Conservation (phyloP, 2,329 filamentous ascomycete genomes). For the Rutstroemia sp. region DNA sequence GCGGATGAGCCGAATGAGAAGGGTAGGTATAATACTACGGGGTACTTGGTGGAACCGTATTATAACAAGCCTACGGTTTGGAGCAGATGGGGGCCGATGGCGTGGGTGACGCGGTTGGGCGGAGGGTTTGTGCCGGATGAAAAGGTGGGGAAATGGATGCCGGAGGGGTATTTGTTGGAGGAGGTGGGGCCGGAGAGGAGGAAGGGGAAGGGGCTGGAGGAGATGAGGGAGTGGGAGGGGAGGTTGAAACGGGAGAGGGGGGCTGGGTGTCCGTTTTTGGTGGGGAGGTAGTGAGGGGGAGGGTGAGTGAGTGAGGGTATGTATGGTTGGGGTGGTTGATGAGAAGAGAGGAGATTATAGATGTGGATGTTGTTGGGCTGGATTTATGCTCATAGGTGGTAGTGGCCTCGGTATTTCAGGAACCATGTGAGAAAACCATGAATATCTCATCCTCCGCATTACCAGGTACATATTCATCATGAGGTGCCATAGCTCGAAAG, state of each 20-base stretch:
- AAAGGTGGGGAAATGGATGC: conserved; percentile 33
- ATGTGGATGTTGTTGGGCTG: no score
- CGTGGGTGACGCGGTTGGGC: conserved; percentile 37
- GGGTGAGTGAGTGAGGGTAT: no score
- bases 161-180: conserved; percentile 45
- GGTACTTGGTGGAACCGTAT: conserved; percentile 57
- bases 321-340: no score
- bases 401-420: no score
- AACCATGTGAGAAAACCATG: no score
- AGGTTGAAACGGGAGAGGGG: conserved; percentile 21
- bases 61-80: conserved; percentile 53
- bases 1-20: conserved; percentile 42
- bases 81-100: conserved; percentile 55
- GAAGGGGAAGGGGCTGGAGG: conserved; percentile 42
- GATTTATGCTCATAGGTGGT: no score
- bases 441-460: no score
- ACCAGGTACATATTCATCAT: no score
- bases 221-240: conserved; percentile 36
- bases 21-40: conserved; percentile 41
- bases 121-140: conserved; percentile 41
- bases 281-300: not conserved
- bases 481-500: no score
- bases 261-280: conserved; percentile 40
- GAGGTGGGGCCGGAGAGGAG: conserved; percentile 56
- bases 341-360: no score